A percentile compares a stretch with the other conserved stretches of the same genome.
phyloP scores from a whole-genome alignment of 2,329 filamentous ascomycete species.

The Ustulina deusta region DNA sequence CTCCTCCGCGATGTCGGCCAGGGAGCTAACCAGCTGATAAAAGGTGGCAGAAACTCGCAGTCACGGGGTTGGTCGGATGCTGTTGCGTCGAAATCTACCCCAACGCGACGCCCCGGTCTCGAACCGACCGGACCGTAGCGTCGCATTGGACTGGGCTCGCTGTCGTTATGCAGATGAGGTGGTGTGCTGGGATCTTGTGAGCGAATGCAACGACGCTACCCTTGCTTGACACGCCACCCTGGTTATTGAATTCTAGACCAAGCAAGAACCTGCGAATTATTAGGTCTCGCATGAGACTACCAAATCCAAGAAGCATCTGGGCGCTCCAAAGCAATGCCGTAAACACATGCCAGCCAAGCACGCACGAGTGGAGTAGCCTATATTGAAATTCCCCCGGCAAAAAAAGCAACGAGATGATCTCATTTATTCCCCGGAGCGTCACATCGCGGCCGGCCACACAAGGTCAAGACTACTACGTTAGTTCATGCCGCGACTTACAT shows the following conservation, averaged over 20 bases:
- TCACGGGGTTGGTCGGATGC: constrained; percentile 29
- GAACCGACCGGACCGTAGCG: constrained; percentile 23
- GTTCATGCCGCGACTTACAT: not conserved
- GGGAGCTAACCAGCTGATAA: constrained; percentile 11
- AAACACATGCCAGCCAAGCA: constrained; percentile 10
- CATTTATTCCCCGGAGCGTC: constrained; percentile 25
- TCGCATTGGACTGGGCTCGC: constrained; percentile 23
- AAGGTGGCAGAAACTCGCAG: constrained; percentile 12
- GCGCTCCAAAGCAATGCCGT: constrained; percentile 13
- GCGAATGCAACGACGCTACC: constrained; percentile 21
- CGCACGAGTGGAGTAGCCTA: constrained; percentile 15
- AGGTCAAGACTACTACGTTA: constrained; percentile 9
- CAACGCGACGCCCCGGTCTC: constrained; percentile 19
- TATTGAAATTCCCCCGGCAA: constrained; percentile 27
- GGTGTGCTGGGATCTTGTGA: constrained; percentile 17
- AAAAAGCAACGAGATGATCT: constrained; percentile 28
- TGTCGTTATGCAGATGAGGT: constrained; percentile 22
- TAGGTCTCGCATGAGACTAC: constrained; percentile 30
- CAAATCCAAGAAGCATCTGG: constrained; percentile 14
- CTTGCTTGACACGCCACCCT: constrained; percentile 2
- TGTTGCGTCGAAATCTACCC: constrained; percentile 23
- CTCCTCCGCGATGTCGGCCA: constrained; percentile 2
- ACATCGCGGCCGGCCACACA: constrained; percentile 21
- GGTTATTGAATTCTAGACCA: constrained; percentile 24
- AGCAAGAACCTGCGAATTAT: constrained; percentile 9